Evolutionary conservation across 2,329 filamentous ascomycete species (phyloP).

Genomic region (Ophiostoma australiae): DNA sequence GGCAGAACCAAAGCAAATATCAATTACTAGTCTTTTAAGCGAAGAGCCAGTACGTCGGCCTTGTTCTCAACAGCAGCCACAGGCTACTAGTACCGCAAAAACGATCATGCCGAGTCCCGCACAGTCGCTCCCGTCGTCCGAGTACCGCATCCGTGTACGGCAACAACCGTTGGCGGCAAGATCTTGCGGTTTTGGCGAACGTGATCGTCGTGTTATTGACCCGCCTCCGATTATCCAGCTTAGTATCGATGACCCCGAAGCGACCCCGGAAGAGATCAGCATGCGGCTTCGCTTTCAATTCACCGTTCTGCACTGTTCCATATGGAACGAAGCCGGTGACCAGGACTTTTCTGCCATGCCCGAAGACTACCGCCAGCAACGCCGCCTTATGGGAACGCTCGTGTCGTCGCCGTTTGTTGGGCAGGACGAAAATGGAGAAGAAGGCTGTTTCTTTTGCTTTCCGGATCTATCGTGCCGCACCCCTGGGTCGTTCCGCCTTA

Average conservation of each 20-base stretch:
- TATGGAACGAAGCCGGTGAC: conserved; percentile 64
- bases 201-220: conserved; percentile 76
- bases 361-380: conserved; percentile 65
- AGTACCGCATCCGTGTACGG: conserved; percentile 55
- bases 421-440: conserved; percentile 64
- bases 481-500: conserved; percentile 68
- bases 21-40: conserved; percentile 34
- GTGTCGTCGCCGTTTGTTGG: conserved; percentile 74
- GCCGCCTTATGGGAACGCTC: conserved; percentile 72
- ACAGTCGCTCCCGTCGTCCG: conserved; percentile 24
- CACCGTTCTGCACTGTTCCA: conserved; percentile 70
- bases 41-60: conserved; percentile 23
- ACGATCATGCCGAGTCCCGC: background rate
- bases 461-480: conserved; percentile 76
- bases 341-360: conserved; percentile 67
- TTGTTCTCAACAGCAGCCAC: background rate
- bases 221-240: conserved; percentile 79
- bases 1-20: conserved; percentile 32
- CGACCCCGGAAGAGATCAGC: conserved; percentile 51
- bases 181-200: conserved; percentile 77
- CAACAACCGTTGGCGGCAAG: conserved; percentile 75
- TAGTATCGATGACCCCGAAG: conserved; percentile 53
- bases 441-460: conserved; percentile 83
- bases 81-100: background rate
- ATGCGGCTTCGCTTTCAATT: conserved; percentile 55